These are phyloP conservation scores for Suhomyces tanzawaensis DNA, from an alignment of 805 yeast genomes.

Conservation along the genomic window DNA sequence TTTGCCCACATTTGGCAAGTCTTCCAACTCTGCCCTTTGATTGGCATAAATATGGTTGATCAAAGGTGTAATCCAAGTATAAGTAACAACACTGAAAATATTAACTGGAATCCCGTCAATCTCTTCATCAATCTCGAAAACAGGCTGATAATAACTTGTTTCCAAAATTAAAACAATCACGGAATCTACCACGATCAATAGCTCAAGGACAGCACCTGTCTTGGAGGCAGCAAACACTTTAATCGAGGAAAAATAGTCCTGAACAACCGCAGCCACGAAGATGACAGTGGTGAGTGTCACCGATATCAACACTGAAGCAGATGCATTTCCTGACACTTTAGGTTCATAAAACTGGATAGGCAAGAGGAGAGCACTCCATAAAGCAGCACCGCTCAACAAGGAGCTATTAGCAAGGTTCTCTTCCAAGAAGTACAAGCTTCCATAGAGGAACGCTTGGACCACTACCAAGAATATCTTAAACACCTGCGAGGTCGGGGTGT, in stretches of 20 bases:
- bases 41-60: conserved; percentile 23
- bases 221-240: conserved; percentile 11
- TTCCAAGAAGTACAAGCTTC: not conserved
- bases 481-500: not conserved
- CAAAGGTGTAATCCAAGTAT: conserved; percentile 27
- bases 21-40: conserved; percentile 18
- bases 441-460: not conserved
- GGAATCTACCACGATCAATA: conserved; percentile 4
- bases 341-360: conserved; percentile 25
- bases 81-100: conserved; percentile 21
- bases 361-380: conserved; percentile 10
- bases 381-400: not conserved
- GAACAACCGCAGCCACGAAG: conserved; percentile 7
- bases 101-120: conserved; percentile 15
- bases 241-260: conserved; percentile 21
- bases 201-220: not conserved
- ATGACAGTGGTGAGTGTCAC: not conserved
- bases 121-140: conserved; percentile 19
- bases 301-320: conserved; percentile 21
- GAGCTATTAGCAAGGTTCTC: not conserved
- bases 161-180: conserved; percentile 16
- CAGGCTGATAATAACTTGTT: conserved; percentile 18
- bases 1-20: conserved; percentile 13
- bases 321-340: conserved; percentile 20
- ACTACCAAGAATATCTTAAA: not conserved